Conservation (phyloP, 1,284 basidiomycete species). For the Apiotrichum domesticum region DNA sequence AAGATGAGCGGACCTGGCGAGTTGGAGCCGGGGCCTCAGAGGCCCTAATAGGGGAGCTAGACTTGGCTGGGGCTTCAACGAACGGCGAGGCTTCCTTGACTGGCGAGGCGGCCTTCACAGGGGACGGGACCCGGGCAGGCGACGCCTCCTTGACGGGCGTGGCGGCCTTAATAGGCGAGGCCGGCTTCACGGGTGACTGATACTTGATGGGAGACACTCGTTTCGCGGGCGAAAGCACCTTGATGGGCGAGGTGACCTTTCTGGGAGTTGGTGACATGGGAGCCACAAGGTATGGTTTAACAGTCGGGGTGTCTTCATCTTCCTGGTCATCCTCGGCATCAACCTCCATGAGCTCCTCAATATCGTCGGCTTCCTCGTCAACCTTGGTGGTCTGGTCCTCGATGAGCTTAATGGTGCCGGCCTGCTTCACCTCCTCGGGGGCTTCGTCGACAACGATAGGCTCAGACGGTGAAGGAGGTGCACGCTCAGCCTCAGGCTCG, state of each 20-base stretch:
- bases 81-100: neutral
- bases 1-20: slow-evolving; percentile 40
- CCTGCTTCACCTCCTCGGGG: neutral
- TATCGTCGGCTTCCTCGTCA: neutral
- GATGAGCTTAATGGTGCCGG: too few species aligned
- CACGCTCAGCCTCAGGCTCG: neutral
- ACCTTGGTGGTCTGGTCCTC: neutral
- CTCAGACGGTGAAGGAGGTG: neutral
- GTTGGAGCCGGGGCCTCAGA: neutral
- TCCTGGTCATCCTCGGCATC: slow-evolving; percentile 6
- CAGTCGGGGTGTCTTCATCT: neutral
- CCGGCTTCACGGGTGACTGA: neutral
- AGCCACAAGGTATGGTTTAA: neutral
- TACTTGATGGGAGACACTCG: neutral
- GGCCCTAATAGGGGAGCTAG: neutral
- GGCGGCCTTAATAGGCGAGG: neutral
- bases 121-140: neutral
- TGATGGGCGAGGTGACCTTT: slow-evolving; percentile 1
- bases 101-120: neutral
- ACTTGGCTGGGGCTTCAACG: neutral
- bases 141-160: slow-evolving; percentile 1
- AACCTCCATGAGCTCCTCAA: neutral
- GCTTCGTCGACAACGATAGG: neutral
- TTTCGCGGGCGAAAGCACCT: neutral
- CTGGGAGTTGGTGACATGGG: neutral